Conservation (phyloP, 139 green algal genomes). For the Klebsormidium nitens region DNA sequence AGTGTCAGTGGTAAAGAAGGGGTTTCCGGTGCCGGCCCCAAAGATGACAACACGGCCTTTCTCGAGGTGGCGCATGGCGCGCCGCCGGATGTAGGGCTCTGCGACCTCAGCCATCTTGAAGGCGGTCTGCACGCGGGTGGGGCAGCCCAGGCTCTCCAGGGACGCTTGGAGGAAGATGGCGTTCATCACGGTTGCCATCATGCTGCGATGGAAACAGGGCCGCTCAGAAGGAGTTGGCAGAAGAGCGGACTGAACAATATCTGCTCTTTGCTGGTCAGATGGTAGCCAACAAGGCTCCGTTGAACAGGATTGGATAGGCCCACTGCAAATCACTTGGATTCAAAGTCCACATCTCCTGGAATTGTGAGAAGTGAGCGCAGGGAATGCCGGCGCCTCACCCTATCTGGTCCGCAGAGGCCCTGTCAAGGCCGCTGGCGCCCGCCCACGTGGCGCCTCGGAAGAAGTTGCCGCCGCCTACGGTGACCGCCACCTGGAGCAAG, state of each 20-base stretch:
- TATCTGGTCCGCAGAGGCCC: slow-evolving; percentile 92
- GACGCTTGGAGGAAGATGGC: slow-evolving; percentile 76
- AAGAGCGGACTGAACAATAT: too few species aligned
- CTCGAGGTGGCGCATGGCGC: slow-evolving; percentile 91
- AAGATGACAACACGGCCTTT: slow-evolving; percentile 94
- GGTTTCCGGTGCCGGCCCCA: slow-evolving; percentile 91
- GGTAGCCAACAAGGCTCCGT: too few species aligned
- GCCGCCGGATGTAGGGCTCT: slow-evolving; percentile 93
- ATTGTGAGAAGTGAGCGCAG: too few species aligned
- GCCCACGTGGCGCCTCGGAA: slow-evolving; percentile 76
- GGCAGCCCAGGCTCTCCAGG: slow-evolving; percentile 61
- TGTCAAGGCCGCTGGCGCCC: slow-evolving; percentile 72
- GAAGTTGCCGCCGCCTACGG: slow-evolving; percentile 96
- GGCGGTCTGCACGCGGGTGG: slow-evolving; percentile 81
- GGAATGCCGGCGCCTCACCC: slow-evolving; percentile 28
- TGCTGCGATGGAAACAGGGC: slow-evolving; percentile 47
- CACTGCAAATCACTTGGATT: too few species aligned
- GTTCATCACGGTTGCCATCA: slow-evolving; percentile 99
- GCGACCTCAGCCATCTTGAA: slow-evolving; percentile 93
- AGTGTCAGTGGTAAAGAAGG: slow-evolving; percentile 98
- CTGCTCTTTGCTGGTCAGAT: too few species aligned
- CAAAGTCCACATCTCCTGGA: too few species aligned
- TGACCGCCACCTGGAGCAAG: slow-evolving; percentile 64
- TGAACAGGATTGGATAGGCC: too few species aligned
- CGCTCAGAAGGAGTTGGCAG: too few species aligned